Base-by-base conservation (phyloP, 2,329 filamentous ascomycete genomes). In the Sordariomycetes sp. region DNA sequence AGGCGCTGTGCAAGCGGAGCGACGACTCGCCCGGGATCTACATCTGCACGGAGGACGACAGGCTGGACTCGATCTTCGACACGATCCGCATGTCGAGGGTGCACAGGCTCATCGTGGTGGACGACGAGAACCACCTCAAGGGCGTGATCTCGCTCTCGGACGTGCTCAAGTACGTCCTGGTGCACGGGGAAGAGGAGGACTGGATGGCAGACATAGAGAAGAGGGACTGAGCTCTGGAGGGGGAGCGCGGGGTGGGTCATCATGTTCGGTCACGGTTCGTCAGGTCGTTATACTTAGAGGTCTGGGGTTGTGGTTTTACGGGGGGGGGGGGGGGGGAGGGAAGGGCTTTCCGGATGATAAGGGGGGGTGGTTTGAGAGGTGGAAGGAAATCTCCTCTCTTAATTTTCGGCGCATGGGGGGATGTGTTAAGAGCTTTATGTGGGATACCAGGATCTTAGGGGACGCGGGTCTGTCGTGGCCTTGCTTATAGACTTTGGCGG, bases 21-120 rank as follows among this genome's bases (percentile, higher is more conserved):
- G 89, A 95, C 57, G 93, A 97, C 65, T 97, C 96, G 67, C 88
- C 91, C 0, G 94, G 95, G 51, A 97, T 99, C 62, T 97, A 97
- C 73, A 97, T 93, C 0, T 99, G 94, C 76, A 90, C 87, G 53
- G 81, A 94, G 62, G 87, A 95, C 61, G 94, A 99, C 72, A 86
- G 92, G 58, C 81, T 99, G 55, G 93, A 96, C 69, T 93, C 92
- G 12, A 94, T 99, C 64, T 97, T 97, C 70, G 92, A 97, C 71
- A 97, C 94, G 1, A 89, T 99, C 64, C 89, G 93, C 64, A 95
- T 93, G 74, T 96, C 92, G 53, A 83, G 95, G 61, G 93, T 99
- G 32, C 94, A 99, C 73, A 83, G 94, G 62, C 79, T 99, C 63
- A 87, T 97, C 59, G 88, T 99, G 54, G 89, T 99, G 59, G 92